Evolutionary conservation across 2,329 filamentous ascomycete species (phyloP).

Genomic region (Pseudogymnoascus sp.): DNA sequence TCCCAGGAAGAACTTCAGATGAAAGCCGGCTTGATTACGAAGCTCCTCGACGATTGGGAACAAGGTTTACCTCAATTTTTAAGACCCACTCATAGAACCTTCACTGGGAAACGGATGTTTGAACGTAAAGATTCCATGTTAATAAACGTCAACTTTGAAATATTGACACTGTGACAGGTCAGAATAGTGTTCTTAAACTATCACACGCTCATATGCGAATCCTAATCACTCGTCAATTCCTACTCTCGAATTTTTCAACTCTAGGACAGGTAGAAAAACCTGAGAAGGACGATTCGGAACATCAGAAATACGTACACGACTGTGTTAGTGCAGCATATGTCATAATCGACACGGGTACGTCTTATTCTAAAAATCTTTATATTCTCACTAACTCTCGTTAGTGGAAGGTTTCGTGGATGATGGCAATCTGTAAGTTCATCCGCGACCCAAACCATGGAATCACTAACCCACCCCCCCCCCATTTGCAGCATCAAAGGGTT

Average conservation of each 20-base stretch:
- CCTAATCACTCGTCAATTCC: conserved; percentile 47
- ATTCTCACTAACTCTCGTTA: not conserved
- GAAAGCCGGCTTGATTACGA: conserved; percentile 33
- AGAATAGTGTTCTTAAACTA: conserved; percentile 46
- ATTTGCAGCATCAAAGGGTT: conserved; percentile 34
- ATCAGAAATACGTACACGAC: conserved; percentile 31
- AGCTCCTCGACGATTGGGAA: conserved; percentile 35
- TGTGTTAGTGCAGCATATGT: conserved; percentile 42
- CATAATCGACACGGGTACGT: conserved; percentile 38
- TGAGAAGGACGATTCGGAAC: conserved; percentile 22
- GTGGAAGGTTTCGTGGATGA: not conserved
- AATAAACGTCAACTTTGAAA: conserved; percentile 40
- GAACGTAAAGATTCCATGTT: conserved; percentile 34
- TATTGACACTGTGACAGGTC: conserved; percentile 36
- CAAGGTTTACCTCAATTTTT: conserved; percentile 32
- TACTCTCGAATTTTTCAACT: conserved; percentile 37
- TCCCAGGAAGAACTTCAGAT: conserved; percentile 32
- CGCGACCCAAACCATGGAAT: conserved; percentile 31
- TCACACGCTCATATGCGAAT: conserved; percentile 50
- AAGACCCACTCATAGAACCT: conserved; percentile 11
- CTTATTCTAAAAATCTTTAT: not conserved
- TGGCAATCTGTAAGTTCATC: conserved; percentile 28
- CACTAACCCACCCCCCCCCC: not conserved
- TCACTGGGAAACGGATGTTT: conserved; percentile 3
- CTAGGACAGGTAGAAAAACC: conserved; percentile 23